phyloP scores from a whole-genome alignment of 345 rosid species.

The sweet orange (Citrus sinensis) region DNA sequence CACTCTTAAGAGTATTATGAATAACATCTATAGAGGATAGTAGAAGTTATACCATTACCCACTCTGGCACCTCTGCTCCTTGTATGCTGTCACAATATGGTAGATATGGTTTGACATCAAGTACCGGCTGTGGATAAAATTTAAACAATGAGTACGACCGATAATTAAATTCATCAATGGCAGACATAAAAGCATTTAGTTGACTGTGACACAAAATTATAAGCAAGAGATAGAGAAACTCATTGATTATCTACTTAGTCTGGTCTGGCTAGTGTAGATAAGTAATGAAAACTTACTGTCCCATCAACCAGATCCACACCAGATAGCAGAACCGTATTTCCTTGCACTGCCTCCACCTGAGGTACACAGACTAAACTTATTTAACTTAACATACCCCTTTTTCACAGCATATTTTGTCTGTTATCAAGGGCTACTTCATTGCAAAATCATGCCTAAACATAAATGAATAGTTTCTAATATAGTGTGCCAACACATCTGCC shows the following conservation, averaged over 20 bases:
- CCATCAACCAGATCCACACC: conserved; percentile 97
- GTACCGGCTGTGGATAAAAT: conserved; percentile 58
- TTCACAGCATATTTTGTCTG: neutral
- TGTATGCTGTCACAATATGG: conserved; percentile 79
- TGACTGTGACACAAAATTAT: neutral
- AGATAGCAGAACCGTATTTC: conserved; percentile 67
- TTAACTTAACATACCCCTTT: neutral
- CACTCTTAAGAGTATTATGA: neutral
- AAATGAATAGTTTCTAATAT: neutral
- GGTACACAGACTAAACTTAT: neutral
- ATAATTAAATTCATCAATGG: conserved; percentile 2
- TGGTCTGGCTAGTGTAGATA: neutral
- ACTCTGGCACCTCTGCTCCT: conserved; percentile 69
- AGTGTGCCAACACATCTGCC: neutral
- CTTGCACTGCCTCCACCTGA: conserved; percentile 79
- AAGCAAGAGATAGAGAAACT: neutral
- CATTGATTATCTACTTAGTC: neutral
- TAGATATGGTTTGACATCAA: conserved; percentile 86
- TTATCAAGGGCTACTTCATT: neutral
- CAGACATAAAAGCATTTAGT: neutral
- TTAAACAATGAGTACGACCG: conserved; percentile 2
- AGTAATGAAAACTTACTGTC: conserved; percentile 54
- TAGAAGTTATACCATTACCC: conserved; percentile 62
- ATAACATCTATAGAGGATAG: conserved; percentile 6
- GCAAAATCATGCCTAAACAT: neutral